Conservation (phyloP, 306 rosid genomes). For the Prunus fruticosa region DNA sequence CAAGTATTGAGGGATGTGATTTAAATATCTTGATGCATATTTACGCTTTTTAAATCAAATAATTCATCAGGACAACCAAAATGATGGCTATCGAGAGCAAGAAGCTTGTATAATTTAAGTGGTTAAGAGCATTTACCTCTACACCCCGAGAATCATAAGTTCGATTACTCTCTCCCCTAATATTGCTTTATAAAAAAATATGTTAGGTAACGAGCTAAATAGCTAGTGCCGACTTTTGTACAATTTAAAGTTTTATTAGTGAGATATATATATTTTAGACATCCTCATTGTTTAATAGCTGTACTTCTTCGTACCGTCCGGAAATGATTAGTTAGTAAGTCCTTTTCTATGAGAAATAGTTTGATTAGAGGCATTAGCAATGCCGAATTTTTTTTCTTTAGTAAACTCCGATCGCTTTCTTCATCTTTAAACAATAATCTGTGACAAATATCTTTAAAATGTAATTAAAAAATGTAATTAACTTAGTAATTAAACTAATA, state of each 20-base stretch:
- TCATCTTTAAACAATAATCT: neutral
- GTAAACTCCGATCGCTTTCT: neutral
- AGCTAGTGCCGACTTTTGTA: too few species aligned
- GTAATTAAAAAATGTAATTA: too few species aligned
- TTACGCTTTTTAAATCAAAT: too few species aligned
- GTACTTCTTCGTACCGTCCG: neutral
- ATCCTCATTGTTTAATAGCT: neutral
- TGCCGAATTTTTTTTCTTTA: neutral
- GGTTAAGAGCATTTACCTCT: rapidly evolving
- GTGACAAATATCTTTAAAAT: too few species aligned
- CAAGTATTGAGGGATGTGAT: too few species aligned
- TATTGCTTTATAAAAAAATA: too few species aligned
- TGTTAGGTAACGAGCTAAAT: too few species aligned
- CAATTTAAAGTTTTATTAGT: neutral
- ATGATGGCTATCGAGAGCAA: too few species aligned
- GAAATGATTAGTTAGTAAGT: neutral
- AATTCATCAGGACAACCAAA: too few species aligned
- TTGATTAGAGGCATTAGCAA: neutral
- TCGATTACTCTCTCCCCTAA: too few species aligned
- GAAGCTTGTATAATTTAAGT: rapidly evolving
- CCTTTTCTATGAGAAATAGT: neutral
- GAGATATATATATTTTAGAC: neutral
- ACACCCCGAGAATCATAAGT: rapidly evolving
- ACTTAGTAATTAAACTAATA: neutral
- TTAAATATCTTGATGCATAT: too few species aligned